A percentile compares a stretch with the other conserved stretches of the same genome.
Conservation (phyloP, 2,329 filamentous ascomycete genomes). For the Aspergillus candidus region DNA sequence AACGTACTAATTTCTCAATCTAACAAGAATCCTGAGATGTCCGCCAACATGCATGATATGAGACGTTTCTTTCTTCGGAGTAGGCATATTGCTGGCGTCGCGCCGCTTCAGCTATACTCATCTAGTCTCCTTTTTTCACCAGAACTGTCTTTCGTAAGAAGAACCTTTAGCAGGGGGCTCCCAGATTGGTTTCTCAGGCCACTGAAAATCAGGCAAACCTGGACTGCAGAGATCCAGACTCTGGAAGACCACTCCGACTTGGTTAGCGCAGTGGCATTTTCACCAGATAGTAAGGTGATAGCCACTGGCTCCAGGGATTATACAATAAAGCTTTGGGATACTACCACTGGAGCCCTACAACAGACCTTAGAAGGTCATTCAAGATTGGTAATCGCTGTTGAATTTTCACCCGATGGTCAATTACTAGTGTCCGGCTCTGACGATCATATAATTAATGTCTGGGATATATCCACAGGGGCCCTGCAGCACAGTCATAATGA, state of each 20-base stretch:
- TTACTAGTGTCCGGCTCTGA: too few species aligned
- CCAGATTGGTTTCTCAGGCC: too few species aligned
- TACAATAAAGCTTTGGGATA: conserved; percentile 2
- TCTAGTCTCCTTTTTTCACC: background rate
- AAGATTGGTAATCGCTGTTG: too few species aligned
- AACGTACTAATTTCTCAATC: too few species aligned
- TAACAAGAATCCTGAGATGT: background rate
- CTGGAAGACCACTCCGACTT: background rate
- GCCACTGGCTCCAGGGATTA: background rate
- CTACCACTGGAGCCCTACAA: background rate
- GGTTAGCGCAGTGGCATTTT: conserved; percentile 3
- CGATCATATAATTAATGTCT: too few species aligned
- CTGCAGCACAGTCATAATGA: too few species aligned
- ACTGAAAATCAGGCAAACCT: too few species aligned
- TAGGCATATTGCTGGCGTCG: background rate
- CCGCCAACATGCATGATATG: background rate
- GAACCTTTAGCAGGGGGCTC: too few species aligned
- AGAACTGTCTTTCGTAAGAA: too few species aligned
- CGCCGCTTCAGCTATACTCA: background rate
- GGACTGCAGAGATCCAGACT: background rate
- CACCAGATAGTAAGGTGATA: background rate
- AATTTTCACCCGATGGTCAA: too few species aligned
- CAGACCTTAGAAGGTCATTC: background rate
- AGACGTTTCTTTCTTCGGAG: background rate
- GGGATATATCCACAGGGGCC: too few species aligned